Conservation (phyloP, 495 filamentous ascomycete species). For the Podospora pseudocomata region DNA sequence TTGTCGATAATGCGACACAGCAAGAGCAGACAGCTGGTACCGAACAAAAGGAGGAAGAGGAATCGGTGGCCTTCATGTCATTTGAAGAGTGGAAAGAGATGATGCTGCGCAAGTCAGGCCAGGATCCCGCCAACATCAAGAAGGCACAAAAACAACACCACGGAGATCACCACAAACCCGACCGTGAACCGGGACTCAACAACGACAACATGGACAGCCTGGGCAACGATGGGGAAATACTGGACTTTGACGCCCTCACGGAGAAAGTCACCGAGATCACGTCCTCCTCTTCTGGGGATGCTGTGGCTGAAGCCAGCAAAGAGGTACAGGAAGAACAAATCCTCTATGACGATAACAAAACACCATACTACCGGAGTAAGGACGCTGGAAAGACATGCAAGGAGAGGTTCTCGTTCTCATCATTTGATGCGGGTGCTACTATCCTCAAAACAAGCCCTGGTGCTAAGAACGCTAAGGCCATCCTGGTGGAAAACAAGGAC, state of each 20-base stretch:
- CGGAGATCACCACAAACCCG: slow-evolving; percentile 21
- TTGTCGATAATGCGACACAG: slow-evolving; percentile 19
- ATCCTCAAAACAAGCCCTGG: slow-evolving; percentile 84
- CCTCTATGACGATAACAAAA: slow-evolving; percentile 43
- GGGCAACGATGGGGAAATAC: slow-evolving; percentile 85
- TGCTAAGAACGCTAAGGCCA: slow-evolving; percentile 77
- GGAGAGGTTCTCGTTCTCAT: slow-evolving; percentile 95
- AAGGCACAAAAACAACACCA: slow-evolving; percentile 48
- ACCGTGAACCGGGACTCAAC: slow-evolving; percentile 30
- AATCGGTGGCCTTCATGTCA: slow-evolving; percentile 86
- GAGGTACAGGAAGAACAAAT: slow-evolving; percentile 39
- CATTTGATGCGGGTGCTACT: slow-evolving; percentile 92
- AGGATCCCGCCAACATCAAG: slow-evolving; percentile 72
- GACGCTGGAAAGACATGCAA: slow-evolving; percentile 88
- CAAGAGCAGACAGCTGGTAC: slow-evolving; percentile 9
- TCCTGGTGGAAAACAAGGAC: slow-evolving; percentile 95
- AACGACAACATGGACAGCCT: slow-evolving; percentile 46
- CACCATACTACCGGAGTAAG: slow-evolving; percentile 64
- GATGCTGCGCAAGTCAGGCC: slow-evolving; percentile 81
- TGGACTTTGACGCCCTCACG: slow-evolving; percentile 69
- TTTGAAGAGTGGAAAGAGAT: slow-evolving; percentile 99
- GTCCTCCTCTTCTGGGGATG: slow-evolving; percentile 28
- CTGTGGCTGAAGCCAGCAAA: slow-evolving; percentile 33
- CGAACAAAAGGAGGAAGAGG: slow-evolving; percentile 39
- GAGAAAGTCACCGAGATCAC: slow-evolving; percentile 43